Evolutionary conservation across 2,329 filamentous ascomycete species (phyloP), one percentile per base, ranked within the genome.

Genomic region (Rugonectria rugulosa): DNA sequence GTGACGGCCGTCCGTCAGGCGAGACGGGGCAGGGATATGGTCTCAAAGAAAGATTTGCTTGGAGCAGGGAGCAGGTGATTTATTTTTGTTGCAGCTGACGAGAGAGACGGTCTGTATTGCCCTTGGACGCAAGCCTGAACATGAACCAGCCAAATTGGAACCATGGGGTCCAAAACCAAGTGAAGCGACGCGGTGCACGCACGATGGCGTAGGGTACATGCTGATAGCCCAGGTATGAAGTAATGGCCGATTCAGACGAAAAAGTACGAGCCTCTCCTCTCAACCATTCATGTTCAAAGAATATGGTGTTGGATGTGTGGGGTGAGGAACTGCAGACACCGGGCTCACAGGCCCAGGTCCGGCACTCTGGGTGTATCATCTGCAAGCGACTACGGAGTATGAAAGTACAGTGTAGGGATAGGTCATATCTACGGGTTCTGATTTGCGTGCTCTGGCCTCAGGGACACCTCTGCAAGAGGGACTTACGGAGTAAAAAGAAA

Each of bases 21-120:
- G 52, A 51, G 47, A 34, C 36, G 46, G 41, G 47, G 43, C 49
- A 49, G 38, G 51, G 42, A 46, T 41, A 26, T 51, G 47, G 47
- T 29, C 44, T 48, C 27, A 49, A 48, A 53, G 41, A 49, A 41
- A 48, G 36, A 44, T 23, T 44, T 15, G 34, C 40, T 34, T 34
- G 41, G n/a, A n/a, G n/a, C n/a, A n/a, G n/a, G 15, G 40, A 46
- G 53, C 41, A 29, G 23, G 29, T 49, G 46, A 41, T 37, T 27
- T 19, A 20, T 24, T n/a, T n/a, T 37, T 27, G 21, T 23, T 50
- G 32, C 32, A 43, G 38, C 20, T 32, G 38, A 34, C 15, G 19
- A 37, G 27, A 43, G 31, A 43, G 38, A 42, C 26, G 21, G 29
- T 40, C 36, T 21, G 21, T 40, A 21, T 40, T 36, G 29, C 29